Evolutionary conservation across 2,329 filamentous ascomycete species (phyloP).

Genomic region (Aureobasidium musti): DNA sequence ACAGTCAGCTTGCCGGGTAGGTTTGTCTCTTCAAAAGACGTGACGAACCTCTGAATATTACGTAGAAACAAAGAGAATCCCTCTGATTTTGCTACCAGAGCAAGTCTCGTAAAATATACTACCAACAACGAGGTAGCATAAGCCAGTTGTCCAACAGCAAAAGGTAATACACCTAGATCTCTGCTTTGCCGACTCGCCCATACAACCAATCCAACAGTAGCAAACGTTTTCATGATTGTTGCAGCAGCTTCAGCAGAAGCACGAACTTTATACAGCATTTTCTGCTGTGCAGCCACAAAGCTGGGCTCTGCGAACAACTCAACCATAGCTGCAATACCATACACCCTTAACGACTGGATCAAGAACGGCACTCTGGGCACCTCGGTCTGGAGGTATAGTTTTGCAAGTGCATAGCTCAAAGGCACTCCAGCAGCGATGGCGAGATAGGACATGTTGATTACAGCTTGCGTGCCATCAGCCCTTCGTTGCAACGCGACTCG

Average conservation of each 20-base stretch:
- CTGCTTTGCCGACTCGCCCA: slow-evolving; percentile 57
- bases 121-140: slow-evolving; percentile 70
- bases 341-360: slow-evolving; percentile 55
- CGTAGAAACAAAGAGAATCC: slow-evolving; percentile 69
- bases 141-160: slow-evolving; percentile 79
- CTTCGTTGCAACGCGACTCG: slow-evolving; percentile 86
- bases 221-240: slow-evolving; percentile 72
- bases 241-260: slow-evolving; percentile 81
- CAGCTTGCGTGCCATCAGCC: slow-evolving; percentile 63
- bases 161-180: slow-evolving; percentile 77
- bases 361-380: slow-evolving; percentile 65
- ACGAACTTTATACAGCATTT: slow-evolving; percentile 75
- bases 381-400: slow-evolving; percentile 63
- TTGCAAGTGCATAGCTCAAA: slow-evolving; percentile 65
- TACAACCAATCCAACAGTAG: slow-evolving; percentile 70
- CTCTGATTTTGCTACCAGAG: slow-evolving; percentile 55
- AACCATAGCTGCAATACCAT: slow-evolving; percentile 61
- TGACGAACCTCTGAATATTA: slow-evolving; percentile 2
- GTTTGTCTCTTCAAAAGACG: neutral
- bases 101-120: slow-evolving; percentile 69
- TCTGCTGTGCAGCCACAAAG: slow-evolving; percentile 83
- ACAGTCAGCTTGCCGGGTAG: neutral
- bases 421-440: slow-evolving; percentile 68
- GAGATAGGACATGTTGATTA: slow-evolving; percentile 86
- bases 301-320: slow-evolving; percentile 86